A percentile compares a stretch with the other conserved stretches of the same genome.
phyloP scores from a whole-genome alignment of 257 asterid genomes.

The Solanum dulcamara region DNA sequence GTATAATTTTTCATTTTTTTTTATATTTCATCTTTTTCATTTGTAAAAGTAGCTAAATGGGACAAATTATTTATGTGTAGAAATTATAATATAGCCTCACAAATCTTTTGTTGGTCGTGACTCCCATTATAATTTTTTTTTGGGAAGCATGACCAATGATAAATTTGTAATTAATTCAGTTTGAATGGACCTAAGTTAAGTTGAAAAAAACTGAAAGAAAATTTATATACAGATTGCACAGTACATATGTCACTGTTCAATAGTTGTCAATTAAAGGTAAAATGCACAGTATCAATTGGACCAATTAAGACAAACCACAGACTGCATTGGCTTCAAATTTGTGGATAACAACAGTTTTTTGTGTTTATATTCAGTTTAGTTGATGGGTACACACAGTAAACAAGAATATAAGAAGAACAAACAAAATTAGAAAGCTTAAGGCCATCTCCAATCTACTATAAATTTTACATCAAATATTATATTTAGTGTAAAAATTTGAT shows the following conservation, averaged over 20 bases:
- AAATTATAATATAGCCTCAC: background rate
- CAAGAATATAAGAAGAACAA: too few species aligned
- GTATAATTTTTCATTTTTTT: too few species aligned
- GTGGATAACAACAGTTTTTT: background rate
- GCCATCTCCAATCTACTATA: too few species aligned
- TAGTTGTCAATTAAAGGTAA: background rate
- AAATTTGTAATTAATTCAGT: background rate
- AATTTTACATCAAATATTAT: too few species aligned
- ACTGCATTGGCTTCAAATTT: background rate
- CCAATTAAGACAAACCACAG: background rate
- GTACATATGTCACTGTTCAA: background rate
- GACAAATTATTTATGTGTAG: background rate
- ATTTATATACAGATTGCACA: background rate
- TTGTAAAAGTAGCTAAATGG: too few species aligned
- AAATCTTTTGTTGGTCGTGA: background rate
- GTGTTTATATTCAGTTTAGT: background rate
- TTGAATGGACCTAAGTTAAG: background rate
- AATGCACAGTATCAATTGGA: background rate
- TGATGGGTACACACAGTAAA: too few species aligned
- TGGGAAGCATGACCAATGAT: background rate
- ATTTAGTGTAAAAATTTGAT: too few species aligned
- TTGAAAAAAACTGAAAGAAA: background rate
- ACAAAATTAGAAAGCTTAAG: too few species aligned
- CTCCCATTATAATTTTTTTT: background rate
- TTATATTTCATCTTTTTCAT: too few species aligned